Conservation (phyloP, 345 rosid species). For the Lepidium aucheri region DNA sequence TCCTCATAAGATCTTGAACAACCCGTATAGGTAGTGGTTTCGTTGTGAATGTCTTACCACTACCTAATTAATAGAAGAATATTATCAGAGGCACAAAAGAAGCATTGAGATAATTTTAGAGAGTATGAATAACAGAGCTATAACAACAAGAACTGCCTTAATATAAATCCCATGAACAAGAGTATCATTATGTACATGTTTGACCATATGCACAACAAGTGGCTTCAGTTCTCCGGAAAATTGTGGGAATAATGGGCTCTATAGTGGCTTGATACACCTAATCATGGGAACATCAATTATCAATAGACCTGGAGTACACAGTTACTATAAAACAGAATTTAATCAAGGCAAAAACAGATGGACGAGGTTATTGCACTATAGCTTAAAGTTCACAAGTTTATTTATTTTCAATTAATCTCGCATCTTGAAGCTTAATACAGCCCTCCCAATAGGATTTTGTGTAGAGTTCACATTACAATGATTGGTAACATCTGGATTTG, state of each 20-base stretch:
- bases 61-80: constrained; percentile 43
- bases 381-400: neutral
- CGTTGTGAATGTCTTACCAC: constrained; percentile 99
- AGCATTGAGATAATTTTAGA: neutral
- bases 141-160: neutral
- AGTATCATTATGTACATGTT: constrained; percentile 53
- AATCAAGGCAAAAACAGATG: neutral
- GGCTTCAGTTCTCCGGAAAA: constrained; percentile 92
- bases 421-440: neutral
- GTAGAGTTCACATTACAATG: neutral
- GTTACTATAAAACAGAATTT: neutral
- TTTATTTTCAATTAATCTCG: neutral
- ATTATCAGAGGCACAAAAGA: neutral
- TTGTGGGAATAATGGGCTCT: constrained; percentile 87
- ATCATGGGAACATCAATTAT: neutral
- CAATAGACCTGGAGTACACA: neutral
- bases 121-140: neutral
- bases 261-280: constrained; percentile 88
- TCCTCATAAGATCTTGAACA: constrained; percentile 75
- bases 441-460: neutral
- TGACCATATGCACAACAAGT: constrained; percentile 99
- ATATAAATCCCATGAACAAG: neutral
- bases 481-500: too few relatives aligned
- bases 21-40: constrained; percentile 92
- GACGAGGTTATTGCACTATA: neutral